Base-by-base conservation (phyloP, 148 eudicot genomes). In the Fagopyrum esculentum region DNA sequence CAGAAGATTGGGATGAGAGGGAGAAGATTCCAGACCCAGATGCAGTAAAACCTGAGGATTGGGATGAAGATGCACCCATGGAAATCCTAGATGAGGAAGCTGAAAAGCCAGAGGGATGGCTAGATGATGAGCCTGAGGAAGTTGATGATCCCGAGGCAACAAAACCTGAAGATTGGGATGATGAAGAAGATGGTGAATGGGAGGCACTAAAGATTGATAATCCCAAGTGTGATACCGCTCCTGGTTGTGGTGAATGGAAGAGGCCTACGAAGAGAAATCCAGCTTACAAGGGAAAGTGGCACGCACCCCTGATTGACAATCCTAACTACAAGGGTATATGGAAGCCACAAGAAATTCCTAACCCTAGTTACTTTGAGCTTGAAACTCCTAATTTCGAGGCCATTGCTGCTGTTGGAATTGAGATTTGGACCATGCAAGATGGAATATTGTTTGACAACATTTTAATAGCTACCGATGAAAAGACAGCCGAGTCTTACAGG, bases 11-110 rank as follows among this genome's bases (percentile, higher is more conserved):
- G 98, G 97, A 94, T 78, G 98, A 94, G 81, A 88, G 89, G 54
- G 92, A 82, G 2, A 89, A 86, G 76, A 89, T 89, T 79, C 90
- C 93, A 15, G 97, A 91, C 77, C 87, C 89, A 17, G 78, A 78
- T 69, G 94, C 97, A 4, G 84, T 64, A 0, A 94, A 94, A 72
- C 98, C 98, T 22, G 96, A 90, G 55, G 97, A 94, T 69, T 94
- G 98, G 98, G 98, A 94, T 71, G 98, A 94, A 85, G 93, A 90
- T 82, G 98, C 98, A 51, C 98, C 98, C 10, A 83, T 91, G 88
- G 97, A 91, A 71, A 94, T 94, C 73, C 87, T 79, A 74, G 98
- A 94, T 83, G 93, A 78, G 71, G 92, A 92, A 46, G 98, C 98
- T 73, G 91, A 51, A 55, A 94, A 94, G 82, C 98, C 98, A 19